Evolutionary conservation across 169 alveolate species (phyloP), one percentile per base, ranked within the genome.

Genomic region (Besnoitia besnoiti): DNA sequence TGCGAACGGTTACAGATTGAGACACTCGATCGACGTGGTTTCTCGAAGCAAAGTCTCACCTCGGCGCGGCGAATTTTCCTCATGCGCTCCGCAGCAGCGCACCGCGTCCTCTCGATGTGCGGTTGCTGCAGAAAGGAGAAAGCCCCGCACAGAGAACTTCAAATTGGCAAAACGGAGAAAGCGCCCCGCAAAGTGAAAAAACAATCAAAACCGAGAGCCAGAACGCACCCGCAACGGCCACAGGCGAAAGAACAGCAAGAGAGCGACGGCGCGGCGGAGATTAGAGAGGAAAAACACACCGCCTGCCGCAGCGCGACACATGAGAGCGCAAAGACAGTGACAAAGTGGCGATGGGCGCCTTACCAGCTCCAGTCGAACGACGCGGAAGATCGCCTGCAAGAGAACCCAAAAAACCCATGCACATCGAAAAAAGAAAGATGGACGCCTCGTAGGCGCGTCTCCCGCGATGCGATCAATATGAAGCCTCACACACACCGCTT

Each of bases 341-440:
- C 12, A 55, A 49, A 49, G 24, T 8, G 79, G 39, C 35, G n/a
- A 37, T 0, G 2, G 82, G 40, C 39, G 44, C 14, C 82, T 37
- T 73, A 73, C 82, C 82, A 73, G 44, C 82, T 73, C 82, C 27
- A 73, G 82, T 2, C 82, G 82, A 73, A 73, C n/a, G 39, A n/a
- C 82, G n/a, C 24, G 82, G n/a, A 73, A 73, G 39, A n/a, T 30
- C 39, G 44, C 82, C 82, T 73, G 82, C 12, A 30, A 19, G 46
- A 73, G n/a, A n/a, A 73, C 3, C 10, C 16, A 73, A 73, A 37
- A n/a, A n/a, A 49, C 16, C 59, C 59, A 49, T 49, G 59, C 59
- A 49, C 59, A 16, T 49, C 16, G 59, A 49, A 10, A 49, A 49
- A 49, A 49, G 16, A 16, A 49, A 49, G 16, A 49, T 16, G 7